Base-by-base conservation (phyloP, 768 basidiomycete genomes). In the Punctularia strigosozonata region DNA sequence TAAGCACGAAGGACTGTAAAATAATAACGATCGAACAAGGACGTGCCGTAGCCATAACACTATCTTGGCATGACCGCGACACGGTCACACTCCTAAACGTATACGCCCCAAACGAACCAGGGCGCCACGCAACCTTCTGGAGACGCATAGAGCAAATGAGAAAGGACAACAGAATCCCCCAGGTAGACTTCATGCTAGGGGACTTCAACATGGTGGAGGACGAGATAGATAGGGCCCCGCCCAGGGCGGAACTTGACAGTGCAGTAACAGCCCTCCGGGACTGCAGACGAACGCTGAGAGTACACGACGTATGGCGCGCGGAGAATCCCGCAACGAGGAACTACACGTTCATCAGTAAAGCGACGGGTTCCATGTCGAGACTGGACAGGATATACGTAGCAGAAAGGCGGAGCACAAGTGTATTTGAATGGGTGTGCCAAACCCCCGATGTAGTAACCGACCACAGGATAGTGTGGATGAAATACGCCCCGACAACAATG, bases 141-240 rank as follows among this genome's bases (percentile, higher is more conserved):
- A 25, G 28, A 39, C 0, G 4, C 4, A 10, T 31, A 40, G 28
- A 30, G 15, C 17, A 38, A 2, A 39, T 17, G 18, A 53, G 37
- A 2, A 34, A 21, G 2, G 14, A 1, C 12, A 24, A 36, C 6
- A 21, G 37, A 13, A 22, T 41, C 0, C 42, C 46, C 0, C 25
- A 36, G 33, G 59, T 55, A 3, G 57, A 68, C 22, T 10, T 65
- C 0, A 40, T 72, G 33, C 23, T 59, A 0, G 66, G 66, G 0
- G 66, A 73, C 42, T 61, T 62, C 28, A 71, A 73, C 43, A 23
- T 69, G 1, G 58, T 61, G 0, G 64, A 70, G 37, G 60, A 64
- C 1, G n/a, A 43, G 0, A 38, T 68, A 0, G 68, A 70, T 39
- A 6, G 61, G 0, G 32, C 62, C 0, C 66, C 66, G 2, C 25